Base-by-base conservation (phyloP, 2,329 filamentous ascomycete species). In the Trichoderma sp. region DNA sequence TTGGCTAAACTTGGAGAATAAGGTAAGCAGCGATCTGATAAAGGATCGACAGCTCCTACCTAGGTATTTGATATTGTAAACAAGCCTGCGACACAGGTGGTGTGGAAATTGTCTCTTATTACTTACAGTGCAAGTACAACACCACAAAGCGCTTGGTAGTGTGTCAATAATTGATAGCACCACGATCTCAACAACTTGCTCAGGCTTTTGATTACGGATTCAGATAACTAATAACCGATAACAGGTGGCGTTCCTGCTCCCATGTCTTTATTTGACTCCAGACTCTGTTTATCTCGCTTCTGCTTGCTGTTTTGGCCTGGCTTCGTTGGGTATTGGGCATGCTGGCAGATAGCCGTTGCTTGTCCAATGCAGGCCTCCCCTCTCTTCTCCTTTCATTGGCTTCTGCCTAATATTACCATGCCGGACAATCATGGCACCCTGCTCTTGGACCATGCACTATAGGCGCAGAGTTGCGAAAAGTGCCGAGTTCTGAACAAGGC, bases 381-480 rank as follows among this genome's bases (percentile, higher is more conserved):
- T 55, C 47, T 63, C 37, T 47, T 49, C 53, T 49, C 53, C 62
- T 27, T 47, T 37, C 62, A 57, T 66, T 66, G 52, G 33, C 62
- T 47, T 66, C 62, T 47, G 62, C 62, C 37, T 49, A 49, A 43
- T 24, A 49, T 13, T 49, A 49, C 47, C 8, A 24, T 49, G 8
- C n/a, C 43, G 0, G 21, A 49, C n/a, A 21, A 27, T n/a, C 13
- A 19, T 53, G 14, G n/a, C 37, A 47, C 53, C 63, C 37, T 49
- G 63, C n/a, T 27, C 53, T 6, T 49, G 8, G 53, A 58, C 37
- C 49, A 43, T 27, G 27, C 29, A 19, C 16, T n/a, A 27, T 4
- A 31, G 61, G 49, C 5, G 24, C 8, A 37, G 53, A 35, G 19
- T 31, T 33, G 29, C 53, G 37, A 65, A 56, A 65, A 66, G 37